A percentile compares a stretch with the other conserved stretches of the same genome.
phyloP scores from a whole-genome alignment of 2,329 filamentous ascomycete genomes.

The Cordyceps tenuipes region DNA sequence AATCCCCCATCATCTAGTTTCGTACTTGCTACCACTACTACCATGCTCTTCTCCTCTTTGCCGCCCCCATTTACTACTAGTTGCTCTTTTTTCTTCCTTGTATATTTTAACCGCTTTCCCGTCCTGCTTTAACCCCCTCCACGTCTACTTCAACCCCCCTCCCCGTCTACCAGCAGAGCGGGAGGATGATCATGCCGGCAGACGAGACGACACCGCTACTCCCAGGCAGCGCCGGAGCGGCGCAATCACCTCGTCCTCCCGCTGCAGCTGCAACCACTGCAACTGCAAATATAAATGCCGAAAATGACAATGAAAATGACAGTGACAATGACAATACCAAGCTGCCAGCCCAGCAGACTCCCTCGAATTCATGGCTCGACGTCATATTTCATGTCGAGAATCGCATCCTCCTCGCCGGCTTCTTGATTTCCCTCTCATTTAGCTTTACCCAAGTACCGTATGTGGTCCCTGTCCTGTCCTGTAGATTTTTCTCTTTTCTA shows the following conservation, averaged over 20 bases:
- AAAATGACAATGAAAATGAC: too few relatives aligned
- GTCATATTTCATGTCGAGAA: constrained; percentile 28
- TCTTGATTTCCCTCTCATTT: constrained; percentile 47
- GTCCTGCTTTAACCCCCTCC: too few relatives aligned
- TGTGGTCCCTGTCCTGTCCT: constrained; percentile 18
- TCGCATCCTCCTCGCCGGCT: constrained; percentile 48
- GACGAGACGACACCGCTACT: constrained; percentile 9
- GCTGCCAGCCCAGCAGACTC: neutral
- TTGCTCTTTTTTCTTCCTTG: too few relatives aligned
- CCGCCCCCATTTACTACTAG: too few relatives aligned
- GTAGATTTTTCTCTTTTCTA: neutral
- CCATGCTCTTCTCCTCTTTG: too few relatives aligned
- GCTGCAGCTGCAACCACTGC: neutral
- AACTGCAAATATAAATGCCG: too few relatives aligned
- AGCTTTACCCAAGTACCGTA: constrained; percentile 43
- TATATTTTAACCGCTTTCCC: too few relatives aligned
- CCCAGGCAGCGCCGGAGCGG: neutral
- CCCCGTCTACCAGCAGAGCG: too few relatives aligned
- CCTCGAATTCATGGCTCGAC: constrained; percentile 14
- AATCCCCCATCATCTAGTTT: too few relatives aligned
- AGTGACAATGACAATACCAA: neutral
- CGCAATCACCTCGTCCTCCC: neutral
- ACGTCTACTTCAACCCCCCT: too few relatives aligned
- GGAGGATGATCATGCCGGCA: neutral
- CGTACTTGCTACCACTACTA: too few relatives aligned